A percentile compares a stretch with the other conserved stretches of the same genome.
phyloP scores from a whole-genome alignment of 2,329 filamentous ascomycete genomes.

The Ophiostoma piceae region DNA sequence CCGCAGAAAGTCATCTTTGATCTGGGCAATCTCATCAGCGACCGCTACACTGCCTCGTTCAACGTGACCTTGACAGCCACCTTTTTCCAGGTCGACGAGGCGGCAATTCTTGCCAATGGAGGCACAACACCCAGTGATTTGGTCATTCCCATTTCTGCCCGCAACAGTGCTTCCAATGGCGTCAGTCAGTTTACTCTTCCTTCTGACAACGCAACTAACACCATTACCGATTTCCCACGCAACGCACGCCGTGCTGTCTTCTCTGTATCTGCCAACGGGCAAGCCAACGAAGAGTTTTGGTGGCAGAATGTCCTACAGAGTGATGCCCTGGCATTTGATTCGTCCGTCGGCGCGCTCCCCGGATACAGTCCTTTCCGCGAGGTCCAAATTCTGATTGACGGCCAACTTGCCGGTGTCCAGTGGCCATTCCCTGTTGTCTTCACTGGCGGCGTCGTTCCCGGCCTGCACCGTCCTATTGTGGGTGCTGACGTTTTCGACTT shows the following conservation, averaged over 20 bases:
- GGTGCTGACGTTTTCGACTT: conserved; percentile 76
- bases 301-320: conserved; percentile 69
- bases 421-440: conserved; percentile 83
- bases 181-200: conserved; percentile 66
- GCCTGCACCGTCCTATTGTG: conserved; percentile 71
- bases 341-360: conserved; percentile 52
- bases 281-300: conserved; percentile 77
- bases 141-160: conserved; percentile 62
- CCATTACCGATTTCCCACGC: conserved; percentile 53
- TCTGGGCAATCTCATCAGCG: conserved; percentile 65
- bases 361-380: conserved; percentile 73
- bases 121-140: conserved; percentile 51
- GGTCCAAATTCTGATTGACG: conserved; percentile 71
- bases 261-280: conserved; percentile 71
- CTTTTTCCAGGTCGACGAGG: conserved; percentile 53
- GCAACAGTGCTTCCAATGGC: conserved; percentile 42
- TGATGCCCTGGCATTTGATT: conserved; percentile 54
- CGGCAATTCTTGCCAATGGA: conserved; percentile 30
- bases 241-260: conserved; percentile 66
- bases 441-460: conserved; percentile 72
- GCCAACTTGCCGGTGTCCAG: conserved; percentile 63
- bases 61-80: conserved; percentile 69
- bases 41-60: conserved; percentile 66
- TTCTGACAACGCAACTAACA: conserved; percentile 53
- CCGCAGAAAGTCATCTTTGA: conserved; percentile 76